phyloP scores from a whole-genome alignment of 345 rosid species.

The Alliaria petiolata region DNA sequence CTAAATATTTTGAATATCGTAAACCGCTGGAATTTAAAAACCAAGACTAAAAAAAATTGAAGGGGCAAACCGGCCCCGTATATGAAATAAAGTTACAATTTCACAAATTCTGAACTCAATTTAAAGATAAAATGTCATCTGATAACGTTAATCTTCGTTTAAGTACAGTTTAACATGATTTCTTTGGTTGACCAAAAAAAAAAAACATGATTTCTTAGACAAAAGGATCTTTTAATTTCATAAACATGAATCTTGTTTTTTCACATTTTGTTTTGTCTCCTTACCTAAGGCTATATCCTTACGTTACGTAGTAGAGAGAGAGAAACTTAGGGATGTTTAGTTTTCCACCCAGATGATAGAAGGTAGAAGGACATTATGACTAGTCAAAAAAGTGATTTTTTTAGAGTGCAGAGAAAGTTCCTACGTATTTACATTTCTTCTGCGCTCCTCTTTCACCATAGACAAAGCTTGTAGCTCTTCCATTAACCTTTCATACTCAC shows the following conservation, averaged over 20 bases:
- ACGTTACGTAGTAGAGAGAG: neutral
- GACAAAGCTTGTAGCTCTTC: conserved; percentile 42
- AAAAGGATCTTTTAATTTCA: neutral
- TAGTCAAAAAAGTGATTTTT: neutral
- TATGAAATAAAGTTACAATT: no score
- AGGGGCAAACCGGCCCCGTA: no score
- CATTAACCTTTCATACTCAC: conserved; percentile 38
- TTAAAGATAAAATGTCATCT: no score
- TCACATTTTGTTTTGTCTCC: neutral
- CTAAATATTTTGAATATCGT: no score
- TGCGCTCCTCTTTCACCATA: conserved; percentile 38
- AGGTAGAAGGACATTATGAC: conserved; percentile 3
- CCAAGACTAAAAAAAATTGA: no score
- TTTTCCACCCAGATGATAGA: neutral
- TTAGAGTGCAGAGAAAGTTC: conserved; percentile 7
- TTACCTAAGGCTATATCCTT: neutral
- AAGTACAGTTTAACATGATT: neutral
- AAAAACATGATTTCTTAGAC: neutral
- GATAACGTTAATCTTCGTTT: neutral
- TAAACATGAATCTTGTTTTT: conserved; percentile 1
- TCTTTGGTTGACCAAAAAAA: no score
- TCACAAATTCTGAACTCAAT: no score
- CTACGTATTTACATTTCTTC: conserved; percentile 29
- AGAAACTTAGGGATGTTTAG: neutral
- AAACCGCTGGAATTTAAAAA: no score